Conservation (phyloP, 192 early-diverging fungal species). For the Funneliformis mosseae region DNA sequence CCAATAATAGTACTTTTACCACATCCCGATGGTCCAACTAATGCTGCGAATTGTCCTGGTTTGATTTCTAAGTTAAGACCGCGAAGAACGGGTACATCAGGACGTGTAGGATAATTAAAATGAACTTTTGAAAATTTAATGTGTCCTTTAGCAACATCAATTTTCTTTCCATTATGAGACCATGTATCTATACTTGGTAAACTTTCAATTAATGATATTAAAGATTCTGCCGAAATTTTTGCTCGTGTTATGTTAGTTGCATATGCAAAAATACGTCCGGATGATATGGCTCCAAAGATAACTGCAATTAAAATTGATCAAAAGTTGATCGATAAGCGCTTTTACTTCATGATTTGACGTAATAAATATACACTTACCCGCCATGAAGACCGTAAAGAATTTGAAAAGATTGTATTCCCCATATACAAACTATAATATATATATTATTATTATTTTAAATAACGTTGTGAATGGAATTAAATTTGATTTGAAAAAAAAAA, state of each 20-base stretch:
- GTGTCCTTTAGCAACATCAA: slow-evolving; percentile 38
- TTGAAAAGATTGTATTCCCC: slow-evolving; percentile 30
- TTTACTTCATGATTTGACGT: no score
- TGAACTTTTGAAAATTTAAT: slow-evolving; percentile 41
- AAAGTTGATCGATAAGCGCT: no score
- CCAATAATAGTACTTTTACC: slow-evolving; percentile 69
- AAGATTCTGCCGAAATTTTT: slow-evolving; percentile 53
- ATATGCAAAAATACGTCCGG: slow-evolving; percentile 52
- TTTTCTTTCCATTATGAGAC: slow-evolving; percentile 37
- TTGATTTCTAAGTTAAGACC: slow-evolving; percentile 55
- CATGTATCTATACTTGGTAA: slow-evolving; percentile 48
- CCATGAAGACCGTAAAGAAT: slow-evolving; percentile 40
- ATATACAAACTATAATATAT: background rate
- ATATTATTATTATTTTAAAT: no score
- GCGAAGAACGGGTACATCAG: slow-evolving; percentile 60
- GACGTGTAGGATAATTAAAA: slow-evolving; percentile 61
- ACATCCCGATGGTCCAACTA: slow-evolving; percentile 77
- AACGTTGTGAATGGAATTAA: no score
- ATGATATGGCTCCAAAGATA: slow-evolving; percentile 38
- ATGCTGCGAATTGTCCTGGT: slow-evolving; percentile 71
- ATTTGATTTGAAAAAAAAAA: no score
- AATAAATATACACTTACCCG: background rate
- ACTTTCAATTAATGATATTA: slow-evolving; percentile 53
- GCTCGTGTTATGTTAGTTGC: slow-evolving; percentile 62
- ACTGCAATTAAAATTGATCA: background rate